A percentile compares a stretch with the other conserved stretches of the same genome.
Evolutionary conservation across 306 rosid genomes (phyloP).

Genomic region (Inga oerstediana): DNA sequence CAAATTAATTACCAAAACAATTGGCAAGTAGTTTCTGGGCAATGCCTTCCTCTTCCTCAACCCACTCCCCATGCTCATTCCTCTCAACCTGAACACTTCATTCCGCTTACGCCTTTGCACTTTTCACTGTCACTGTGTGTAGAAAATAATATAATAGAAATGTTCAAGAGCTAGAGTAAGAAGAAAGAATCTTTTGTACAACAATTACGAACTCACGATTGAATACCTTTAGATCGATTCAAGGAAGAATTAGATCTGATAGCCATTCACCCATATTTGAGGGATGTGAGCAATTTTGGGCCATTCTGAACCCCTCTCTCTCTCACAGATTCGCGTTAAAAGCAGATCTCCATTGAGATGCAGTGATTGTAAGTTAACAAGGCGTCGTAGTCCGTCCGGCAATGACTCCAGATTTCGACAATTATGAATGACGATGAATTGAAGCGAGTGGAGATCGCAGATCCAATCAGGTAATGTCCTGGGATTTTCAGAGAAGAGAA

Average conservation of each 20-base stretch:
- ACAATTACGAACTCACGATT: neutral
- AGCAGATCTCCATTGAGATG: neutral
- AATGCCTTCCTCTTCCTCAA: too few species aligned
- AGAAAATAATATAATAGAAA: too few species aligned
- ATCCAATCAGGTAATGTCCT: neutral
- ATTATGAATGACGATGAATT: neutral
- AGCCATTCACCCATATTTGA: neutral
- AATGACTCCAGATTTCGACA: neutral
- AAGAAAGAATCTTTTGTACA: neutral
- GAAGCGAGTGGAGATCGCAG: neutral
- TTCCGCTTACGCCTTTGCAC: too few species aligned
- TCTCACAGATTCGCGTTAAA: neutral
- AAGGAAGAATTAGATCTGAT: neutral
- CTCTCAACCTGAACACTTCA: too few species aligned
- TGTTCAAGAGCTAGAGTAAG: too few species aligned
- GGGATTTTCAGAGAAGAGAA: neutral
- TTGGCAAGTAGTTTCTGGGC: too few species aligned
- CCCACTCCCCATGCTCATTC: too few species aligned
- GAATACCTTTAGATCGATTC: neutral
- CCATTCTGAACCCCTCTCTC: neutral
- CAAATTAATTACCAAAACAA: too few species aligned
- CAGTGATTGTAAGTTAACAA: neutral
- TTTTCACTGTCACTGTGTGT: too few species aligned
- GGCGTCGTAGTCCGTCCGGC: neutral
- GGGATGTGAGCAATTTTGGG: constrained; percentile 9